phyloP scores from a whole-genome alignment of 2,329 filamentous ascomycete genomes.

The Colletotrichum orbiculare region DNA sequence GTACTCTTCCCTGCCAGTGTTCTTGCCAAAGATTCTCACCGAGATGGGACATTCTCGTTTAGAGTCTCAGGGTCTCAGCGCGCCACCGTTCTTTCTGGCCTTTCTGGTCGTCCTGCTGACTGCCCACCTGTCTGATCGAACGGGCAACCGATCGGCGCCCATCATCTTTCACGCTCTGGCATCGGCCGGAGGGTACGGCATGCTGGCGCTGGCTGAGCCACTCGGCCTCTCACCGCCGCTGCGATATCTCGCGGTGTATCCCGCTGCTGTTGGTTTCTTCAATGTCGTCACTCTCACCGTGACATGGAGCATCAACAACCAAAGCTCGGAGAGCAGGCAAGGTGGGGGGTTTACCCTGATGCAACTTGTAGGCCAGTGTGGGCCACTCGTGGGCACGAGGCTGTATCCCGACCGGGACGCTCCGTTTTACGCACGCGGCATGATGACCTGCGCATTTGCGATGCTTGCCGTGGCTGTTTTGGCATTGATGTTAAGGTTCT shows the following conservation, averaged over 20 bases:
- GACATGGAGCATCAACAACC: slow-evolving; percentile 91
- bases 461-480: slow-evolving; percentile 71
- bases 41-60: slow-evolving; percentile 79
- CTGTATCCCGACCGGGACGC: slow-evolving; percentile 70
- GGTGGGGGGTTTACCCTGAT: slow-evolving; percentile 83
- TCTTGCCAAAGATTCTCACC: slow-evolving; percentile 82
- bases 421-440: slow-evolving; percentile 72
- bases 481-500: slow-evolving; percentile 63
- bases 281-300: slow-evolving; percentile 85
- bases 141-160: slow-evolving; percentile 70
- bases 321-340: slow-evolving; percentile 73
- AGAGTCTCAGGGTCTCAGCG: slow-evolving; percentile 80
- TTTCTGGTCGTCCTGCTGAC: slow-evolving; percentile 79
- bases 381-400: slow-evolving; percentile 76
- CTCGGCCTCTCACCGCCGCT: slow-evolving; percentile 56
- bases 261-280: slow-evolving; percentile 84
- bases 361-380: slow-evolving; percentile 84
- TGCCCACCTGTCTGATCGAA: slow-evolving; percentile 76
- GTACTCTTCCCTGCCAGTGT: slow-evolving; percentile 88
- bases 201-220: slow-evolving; percentile 69
- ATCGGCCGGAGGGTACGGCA: slow-evolving; percentile 69
- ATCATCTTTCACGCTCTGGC: slow-evolving; percentile 76
- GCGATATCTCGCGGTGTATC: slow-evolving; percentile 82
- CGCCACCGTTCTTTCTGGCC: slow-evolving; percentile 82
- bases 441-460: slow-evolving; percentile 70